Conservation (phyloP, 2,329 filamentous ascomycete genomes). For the Alternaria tenuissima region DNA sequence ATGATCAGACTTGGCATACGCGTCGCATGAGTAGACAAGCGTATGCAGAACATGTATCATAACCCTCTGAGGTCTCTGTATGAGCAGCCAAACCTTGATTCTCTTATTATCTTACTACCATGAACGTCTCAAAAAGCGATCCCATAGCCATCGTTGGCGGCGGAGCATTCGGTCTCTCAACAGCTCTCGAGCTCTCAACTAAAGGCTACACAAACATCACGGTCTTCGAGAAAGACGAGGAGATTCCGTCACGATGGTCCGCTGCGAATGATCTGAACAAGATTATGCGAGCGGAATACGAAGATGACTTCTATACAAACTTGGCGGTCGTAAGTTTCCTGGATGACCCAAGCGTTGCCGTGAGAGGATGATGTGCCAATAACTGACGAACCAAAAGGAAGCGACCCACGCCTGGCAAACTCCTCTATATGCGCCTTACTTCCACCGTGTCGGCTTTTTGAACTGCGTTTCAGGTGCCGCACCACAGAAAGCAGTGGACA, state of each 20-base stretch:
- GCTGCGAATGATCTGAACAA: constrained; percentile 70
- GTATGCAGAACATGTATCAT: background rate
- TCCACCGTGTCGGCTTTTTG: constrained; percentile 61
- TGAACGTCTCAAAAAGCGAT: constrained; percentile 32
- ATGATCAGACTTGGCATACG: background rate
- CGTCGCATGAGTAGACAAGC: background rate
- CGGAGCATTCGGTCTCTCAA: constrained; percentile 44
- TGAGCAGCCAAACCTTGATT: background rate
- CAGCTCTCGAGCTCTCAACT: constrained; percentile 40
- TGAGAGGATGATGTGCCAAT: background rate
- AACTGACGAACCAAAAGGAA: constrained; percentile 44
- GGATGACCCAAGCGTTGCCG: background rate
- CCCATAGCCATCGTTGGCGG: constrained; percentile 41
- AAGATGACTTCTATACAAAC: constrained; percentile 65
- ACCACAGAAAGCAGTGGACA: constrained; percentile 59
- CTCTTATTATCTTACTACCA: constrained; percentile 3
- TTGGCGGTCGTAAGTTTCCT: constrained; percentile 57
- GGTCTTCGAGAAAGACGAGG: constrained; percentile 42
- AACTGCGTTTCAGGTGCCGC: constrained; percentile 60
- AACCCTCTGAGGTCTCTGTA: background rate
- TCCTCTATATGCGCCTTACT: constrained; percentile 63
- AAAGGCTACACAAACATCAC: constrained; percentile 41
- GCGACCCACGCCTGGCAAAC: constrained; percentile 64
- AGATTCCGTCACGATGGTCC: constrained; percentile 60
- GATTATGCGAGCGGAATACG: constrained; percentile 67